phyloP scores from a whole-genome alignment of 2,329 filamentous ascomycete genomes.

The Septoria petroselini region DNA sequence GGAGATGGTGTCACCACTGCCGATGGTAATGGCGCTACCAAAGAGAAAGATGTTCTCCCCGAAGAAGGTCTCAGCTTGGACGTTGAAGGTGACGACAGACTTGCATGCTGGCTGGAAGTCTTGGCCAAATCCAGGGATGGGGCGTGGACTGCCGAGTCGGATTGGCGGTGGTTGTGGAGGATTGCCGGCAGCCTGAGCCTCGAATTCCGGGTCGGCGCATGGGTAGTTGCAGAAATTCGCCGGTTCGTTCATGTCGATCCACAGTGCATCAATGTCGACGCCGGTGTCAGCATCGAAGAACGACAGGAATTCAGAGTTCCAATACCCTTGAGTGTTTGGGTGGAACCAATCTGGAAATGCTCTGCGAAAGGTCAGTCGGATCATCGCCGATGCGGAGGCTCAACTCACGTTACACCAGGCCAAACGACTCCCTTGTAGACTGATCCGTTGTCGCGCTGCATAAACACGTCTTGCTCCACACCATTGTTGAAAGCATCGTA shows the following conservation, averaged over 20 bases:
- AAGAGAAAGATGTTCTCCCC: conserved; percentile 39
- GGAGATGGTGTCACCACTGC: conserved; percentile 27
- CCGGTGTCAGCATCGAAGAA: conserved; percentile 65
- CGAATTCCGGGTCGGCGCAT: conserved; percentile 39
- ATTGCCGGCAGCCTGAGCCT: conserved; percentile 43
- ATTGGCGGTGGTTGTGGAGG: conserved; percentile 64
- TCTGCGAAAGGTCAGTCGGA: not conserved
- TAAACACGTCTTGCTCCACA: conserved; percentile 54
- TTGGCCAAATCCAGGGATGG: conserved; percentile 66
- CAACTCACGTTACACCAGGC: conserved; percentile 55
- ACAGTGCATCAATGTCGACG: conserved; percentile 69
- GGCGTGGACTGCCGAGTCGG: conserved; percentile 57
- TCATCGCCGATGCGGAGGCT: not conserved
- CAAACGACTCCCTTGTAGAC: conserved; percentile 66
- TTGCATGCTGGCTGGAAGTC: conserved; percentile 60
- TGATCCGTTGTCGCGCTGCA: conserved; percentile 54
- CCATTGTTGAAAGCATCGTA: conserved; percentile 62
- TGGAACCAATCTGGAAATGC: conserved; percentile 66
- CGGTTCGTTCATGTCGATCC: conserved; percentile 67
- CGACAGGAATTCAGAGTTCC: conserved; percentile 63
- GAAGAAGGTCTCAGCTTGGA: conserved; percentile 36
- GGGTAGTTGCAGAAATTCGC: conserved; percentile 53
- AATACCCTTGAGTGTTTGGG: conserved; percentile 61
- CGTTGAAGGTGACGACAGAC: conserved; percentile 36
- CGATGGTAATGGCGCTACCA: conserved; percentile 36